These are phyloP conservation scores for Nakazawaea siamensis DNA, from an alignment of 805 yeast species.

Conservation along the genomic window DNA sequence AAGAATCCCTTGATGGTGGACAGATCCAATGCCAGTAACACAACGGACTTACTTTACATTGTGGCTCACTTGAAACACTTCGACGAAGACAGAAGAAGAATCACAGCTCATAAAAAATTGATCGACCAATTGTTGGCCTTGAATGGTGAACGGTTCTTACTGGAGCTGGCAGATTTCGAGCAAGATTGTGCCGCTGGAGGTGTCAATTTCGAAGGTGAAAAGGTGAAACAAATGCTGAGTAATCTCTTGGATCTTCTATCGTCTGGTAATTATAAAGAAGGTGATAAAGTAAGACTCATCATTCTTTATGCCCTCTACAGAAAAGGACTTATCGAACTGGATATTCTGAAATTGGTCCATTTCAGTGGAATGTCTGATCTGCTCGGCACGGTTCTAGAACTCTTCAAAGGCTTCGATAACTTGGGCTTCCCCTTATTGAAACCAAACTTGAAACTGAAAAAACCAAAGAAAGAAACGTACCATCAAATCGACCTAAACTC, in stretches of 20 bases:
- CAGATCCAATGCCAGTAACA: conserved; percentile 51
- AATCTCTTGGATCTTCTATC: conserved; percentile 49
- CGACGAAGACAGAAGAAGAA: conserved; percentile 56
- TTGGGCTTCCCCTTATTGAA: conserved; percentile 28
- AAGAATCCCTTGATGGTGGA: conserved; percentile 74
- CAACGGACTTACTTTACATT: conserved; percentile 67
- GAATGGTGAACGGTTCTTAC: conserved; percentile 50
- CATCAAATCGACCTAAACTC: conserved; percentile 49
- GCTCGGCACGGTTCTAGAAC: conserved; percentile 35
- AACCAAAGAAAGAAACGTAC: conserved; percentile 37
- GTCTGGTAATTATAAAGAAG: conserved; percentile 37
- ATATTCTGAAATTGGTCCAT: conserved; percentile 58
- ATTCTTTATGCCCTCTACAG: conserved; percentile 71
- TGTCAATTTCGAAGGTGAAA: conserved; percentile 55
- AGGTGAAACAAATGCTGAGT: conserved; percentile 51
- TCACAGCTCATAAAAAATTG: conserved; percentile 50
- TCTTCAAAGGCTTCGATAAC: conserved; percentile 49
- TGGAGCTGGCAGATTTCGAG: conserved; percentile 77
- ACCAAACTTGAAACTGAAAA: conserved; percentile 28
- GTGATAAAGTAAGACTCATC: conserved; percentile 70
- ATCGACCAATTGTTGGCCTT: conserved; percentile 58
- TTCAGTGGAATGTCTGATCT: conserved; percentile 38
- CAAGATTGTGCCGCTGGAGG: conserved; percentile 76
- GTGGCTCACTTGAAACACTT: conserved; percentile 64
- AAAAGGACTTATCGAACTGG: conserved; percentile 72